Conservation (phyloP, 345 rosid species). For the Dimocarpus longan region DNA sequence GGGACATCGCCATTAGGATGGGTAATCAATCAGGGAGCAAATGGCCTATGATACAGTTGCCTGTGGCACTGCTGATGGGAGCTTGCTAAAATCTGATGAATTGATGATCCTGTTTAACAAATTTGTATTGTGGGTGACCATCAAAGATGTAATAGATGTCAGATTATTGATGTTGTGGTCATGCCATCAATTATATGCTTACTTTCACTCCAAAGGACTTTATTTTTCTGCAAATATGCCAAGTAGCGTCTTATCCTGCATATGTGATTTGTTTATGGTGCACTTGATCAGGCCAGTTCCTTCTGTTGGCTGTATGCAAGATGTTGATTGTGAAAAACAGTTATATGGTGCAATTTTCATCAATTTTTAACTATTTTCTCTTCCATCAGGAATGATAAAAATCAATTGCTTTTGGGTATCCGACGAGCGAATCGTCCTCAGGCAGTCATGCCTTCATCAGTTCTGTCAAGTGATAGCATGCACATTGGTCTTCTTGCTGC, state of each 20-base stretch:
- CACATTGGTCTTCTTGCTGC: slow-evolving; percentile 59
- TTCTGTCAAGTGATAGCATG: slow-evolving; percentile 57
- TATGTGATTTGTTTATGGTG: slow-evolving; percentile 1
- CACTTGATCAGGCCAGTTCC: neutral
- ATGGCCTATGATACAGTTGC: neutral
- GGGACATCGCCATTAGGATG: slow-evolving; percentile 9
- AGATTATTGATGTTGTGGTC: neutral
- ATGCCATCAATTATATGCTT: neutral
- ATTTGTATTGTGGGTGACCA: slow-evolving; percentile 2
- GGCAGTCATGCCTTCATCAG: slow-evolving; percentile 52
- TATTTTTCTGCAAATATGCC: neutral
- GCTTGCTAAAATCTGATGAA: slow-evolving; percentile 1
- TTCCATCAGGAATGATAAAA: slow-evolving; percentile 48
- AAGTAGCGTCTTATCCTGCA: neutral
- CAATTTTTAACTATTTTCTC: neutral
- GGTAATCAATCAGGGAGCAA: neutral
- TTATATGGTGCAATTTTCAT: slow-evolving; percentile 10
- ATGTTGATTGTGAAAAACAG: neutral
- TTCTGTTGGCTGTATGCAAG: neutral
- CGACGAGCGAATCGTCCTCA: slow-evolving; percentile 50
- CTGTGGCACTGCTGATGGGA: neutral
- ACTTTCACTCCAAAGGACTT: neutral
- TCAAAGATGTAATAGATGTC: neutral
- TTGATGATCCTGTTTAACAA: neutral
- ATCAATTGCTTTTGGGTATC: slow-evolving; percentile 50